Base-by-base conservation (phyloP, 2,329 filamentous ascomycete species). In the Talaromyces rugulosus region DNA sequence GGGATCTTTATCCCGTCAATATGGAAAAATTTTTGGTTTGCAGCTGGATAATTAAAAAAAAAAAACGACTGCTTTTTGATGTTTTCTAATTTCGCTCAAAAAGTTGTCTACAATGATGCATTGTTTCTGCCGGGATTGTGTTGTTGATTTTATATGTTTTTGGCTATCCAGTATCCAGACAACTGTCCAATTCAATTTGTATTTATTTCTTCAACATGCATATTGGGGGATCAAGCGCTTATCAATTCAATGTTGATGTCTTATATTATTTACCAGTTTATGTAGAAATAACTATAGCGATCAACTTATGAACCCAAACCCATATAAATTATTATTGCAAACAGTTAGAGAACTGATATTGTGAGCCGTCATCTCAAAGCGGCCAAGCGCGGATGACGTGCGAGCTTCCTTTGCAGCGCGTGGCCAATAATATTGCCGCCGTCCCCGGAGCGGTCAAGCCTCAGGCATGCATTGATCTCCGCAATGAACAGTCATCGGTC, bases 361-460 rank as follows among this genome's bases (percentile, higher is more conserved):
- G 16, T 27, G 16, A 14, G 4, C n/a, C 1, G 30, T 52, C 34
- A 11, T 27, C 61, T 31, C 5, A 7, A 34, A 59, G 4, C 18
- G 23, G 42, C 34, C 54, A 66, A 66, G 67, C 58, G 62, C 28
- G 55, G 61, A 69, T 69, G 66, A 66, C 66, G 67, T 63, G 61
- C 61, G 65, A 66, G 65, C 65, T 66, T 59, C 57, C 40, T 58
- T 50, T 18, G 40, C 18, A 28, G 23, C 28, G 18, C 23, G n/a
- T 30, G 58, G 64, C 67, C 65, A 69, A 69, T 68, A 63, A 68
- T 12, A n/a, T 50, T 56, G n/a, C 28, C 50, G 8, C 58, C 23
- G 50, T 31, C 52, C 59, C 36, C 58, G 36, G 28, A 52, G 56
- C 57, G 57, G 60, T 61, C 57, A 57, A 28, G 27, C 44, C 52